Evolutionary conservation across 306 rosid genomes (phyloP).

Genomic region (Lupinus albus): DNA sequence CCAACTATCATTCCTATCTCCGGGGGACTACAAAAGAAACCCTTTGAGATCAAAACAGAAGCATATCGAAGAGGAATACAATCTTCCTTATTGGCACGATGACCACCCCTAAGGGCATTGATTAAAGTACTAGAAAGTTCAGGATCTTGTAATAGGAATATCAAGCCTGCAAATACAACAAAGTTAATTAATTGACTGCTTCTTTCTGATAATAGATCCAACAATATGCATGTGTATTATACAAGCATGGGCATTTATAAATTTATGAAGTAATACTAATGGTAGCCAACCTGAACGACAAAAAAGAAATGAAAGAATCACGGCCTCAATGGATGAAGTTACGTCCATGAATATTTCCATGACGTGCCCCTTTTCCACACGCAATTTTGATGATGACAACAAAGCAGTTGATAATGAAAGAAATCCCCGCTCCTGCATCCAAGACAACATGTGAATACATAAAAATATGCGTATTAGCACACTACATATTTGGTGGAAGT

Average conservation of each 20-base stretch:
- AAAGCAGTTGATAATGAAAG: slow-evolving; percentile 91
- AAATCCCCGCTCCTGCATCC: slow-evolving; percentile 90
- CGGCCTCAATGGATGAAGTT: slow-evolving; percentile 80
- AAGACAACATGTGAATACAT: slow-evolving; percentile 27
- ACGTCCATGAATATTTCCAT: slow-evolving; percentile 77
- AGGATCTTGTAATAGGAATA: slow-evolving; percentile 83
- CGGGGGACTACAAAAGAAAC: slow-evolving; percentile 78
- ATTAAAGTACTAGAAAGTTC: slow-evolving; percentile 79
- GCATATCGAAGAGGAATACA: slow-evolving; percentile 93
- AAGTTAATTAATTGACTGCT: slow-evolving; percentile 34
- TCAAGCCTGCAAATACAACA: slow-evolving; percentile 63
- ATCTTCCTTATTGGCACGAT: slow-evolving; percentile 65
- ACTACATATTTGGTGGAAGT: slow-evolving; percentile 9
- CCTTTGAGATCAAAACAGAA: slow-evolving; percentile 75
- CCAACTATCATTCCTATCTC: slow-evolving; percentile 79
- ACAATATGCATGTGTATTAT: slow-evolving; percentile 20
- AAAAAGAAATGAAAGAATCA: slow-evolving; percentile 81
- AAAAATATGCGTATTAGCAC: slow-evolving; percentile 2
- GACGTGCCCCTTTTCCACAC: slow-evolving; percentile 59
- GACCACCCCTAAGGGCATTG: slow-evolving; percentile 69
- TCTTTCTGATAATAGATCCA: slow-evolving; percentile 37
- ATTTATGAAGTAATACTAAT: slow-evolving; percentile 10
- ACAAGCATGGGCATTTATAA: not conserved
- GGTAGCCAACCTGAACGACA: slow-evolving; percentile 78
- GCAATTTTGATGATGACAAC: slow-evolving; percentile 72